phyloP scores from a whole-genome alignment of 495 filamentous ascomycete species.

The Neurospora intermedia region DNA sequence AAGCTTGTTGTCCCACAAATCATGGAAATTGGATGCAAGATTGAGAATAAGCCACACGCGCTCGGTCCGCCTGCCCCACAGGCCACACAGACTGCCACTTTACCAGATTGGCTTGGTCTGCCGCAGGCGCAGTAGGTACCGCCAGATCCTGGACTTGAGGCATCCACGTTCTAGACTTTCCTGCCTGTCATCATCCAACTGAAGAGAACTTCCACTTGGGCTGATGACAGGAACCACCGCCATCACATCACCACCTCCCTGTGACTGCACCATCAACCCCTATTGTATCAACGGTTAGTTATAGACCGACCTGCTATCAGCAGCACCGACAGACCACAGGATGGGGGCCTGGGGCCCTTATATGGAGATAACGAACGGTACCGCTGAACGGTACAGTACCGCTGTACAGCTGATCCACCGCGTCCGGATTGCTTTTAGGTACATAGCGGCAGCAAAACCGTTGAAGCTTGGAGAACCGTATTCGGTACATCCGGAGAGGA shows the following conservation, averaged over 20 bases:
- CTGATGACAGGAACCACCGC: background rate
- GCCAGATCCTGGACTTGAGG: background rate
- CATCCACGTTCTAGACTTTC: background rate
- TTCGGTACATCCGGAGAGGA: background rate
- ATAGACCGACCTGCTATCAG: background rate
- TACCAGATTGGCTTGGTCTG: background rate
- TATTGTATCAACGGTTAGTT: background rate
- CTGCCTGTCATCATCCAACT: background rate
- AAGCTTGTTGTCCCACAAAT: background rate
- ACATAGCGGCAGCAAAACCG: background rate
- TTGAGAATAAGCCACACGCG: background rate
- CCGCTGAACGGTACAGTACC: no score
- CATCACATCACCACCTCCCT: background rate
- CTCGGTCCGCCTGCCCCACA: background rate
- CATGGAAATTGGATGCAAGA: background rate
- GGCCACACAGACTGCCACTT: background rate
- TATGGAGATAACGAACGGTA: background rate
- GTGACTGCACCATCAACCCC: background rate
- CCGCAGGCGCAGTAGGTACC: background rate
- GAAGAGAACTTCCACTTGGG: background rate
- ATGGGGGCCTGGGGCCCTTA: background rate
- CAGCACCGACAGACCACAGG: background rate
- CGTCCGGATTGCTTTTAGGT: background rate
- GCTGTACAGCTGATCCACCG: background rate
- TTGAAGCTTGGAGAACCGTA: background rate